phyloP scores from a whole-genome alignment of 2,329 filamentous ascomycete species.

The Mollisia scopiformis region DNA sequence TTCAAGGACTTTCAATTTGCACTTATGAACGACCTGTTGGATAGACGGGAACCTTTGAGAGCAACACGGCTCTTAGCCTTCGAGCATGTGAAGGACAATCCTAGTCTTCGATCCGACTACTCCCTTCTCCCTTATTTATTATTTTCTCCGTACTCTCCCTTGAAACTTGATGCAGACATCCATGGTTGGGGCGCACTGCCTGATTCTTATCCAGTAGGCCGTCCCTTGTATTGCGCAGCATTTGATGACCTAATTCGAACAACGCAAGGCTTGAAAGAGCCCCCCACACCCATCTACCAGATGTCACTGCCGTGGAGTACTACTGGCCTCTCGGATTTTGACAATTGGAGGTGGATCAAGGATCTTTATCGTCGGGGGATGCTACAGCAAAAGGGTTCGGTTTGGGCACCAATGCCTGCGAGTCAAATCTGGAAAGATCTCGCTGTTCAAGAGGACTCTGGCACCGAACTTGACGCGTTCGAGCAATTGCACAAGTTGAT shows the following conservation, averaged over 20 bases:
- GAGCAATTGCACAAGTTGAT: slow-evolving; percentile 26
- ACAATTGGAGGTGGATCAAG: slow-evolving; percentile 18
- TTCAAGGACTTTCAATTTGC: neutral
- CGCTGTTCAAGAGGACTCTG: neutral
- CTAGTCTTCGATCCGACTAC: slow-evolving; percentile 21
- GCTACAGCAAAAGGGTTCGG: slow-evolving; percentile 5
- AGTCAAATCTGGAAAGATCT: neutral
- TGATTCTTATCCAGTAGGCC: neutral
- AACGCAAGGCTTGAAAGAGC: slow-evolving; percentile 11
- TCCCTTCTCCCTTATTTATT: slow-evolving; percentile 38
- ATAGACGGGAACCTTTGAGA: too few species aligned
- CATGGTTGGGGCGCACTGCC: too few species aligned
- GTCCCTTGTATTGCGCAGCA: slow-evolving; percentile 32
- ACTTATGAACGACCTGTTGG: too few species aligned
- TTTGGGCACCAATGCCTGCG: neutral
- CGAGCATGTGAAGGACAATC: slow-evolving; percentile 24
- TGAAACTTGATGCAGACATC: slow-evolving; percentile 22
- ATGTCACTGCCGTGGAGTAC: neutral
- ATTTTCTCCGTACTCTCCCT: slow-evolving; percentile 37
- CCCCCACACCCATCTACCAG: neutral
- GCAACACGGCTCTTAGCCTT: slow-evolving; percentile 21
- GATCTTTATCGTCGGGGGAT: slow-evolving; percentile 15
- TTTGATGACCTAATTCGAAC: slow-evolving; percentile 36
- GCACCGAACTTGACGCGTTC: slow-evolving; percentile 37
- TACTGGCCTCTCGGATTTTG: neutral